These are phyloP conservation scores for Metarhizium sp. DNA, from an alignment of 2,329 filamentous ascomycete genomes.

Conservation along the genomic window DNA sequence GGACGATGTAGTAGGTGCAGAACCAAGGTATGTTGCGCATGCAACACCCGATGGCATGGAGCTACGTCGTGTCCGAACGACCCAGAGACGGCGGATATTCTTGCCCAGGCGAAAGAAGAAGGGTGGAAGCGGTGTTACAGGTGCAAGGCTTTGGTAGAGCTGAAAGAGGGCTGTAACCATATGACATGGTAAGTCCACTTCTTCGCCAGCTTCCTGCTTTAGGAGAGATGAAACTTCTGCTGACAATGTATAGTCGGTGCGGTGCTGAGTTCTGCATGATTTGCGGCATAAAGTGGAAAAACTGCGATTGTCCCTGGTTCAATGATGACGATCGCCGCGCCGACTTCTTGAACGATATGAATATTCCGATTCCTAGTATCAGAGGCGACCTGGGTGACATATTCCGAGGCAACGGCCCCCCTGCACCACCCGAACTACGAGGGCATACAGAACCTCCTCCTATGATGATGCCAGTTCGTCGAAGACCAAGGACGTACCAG, in stretches of 20 bases:
- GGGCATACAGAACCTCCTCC: slow-evolving; percentile 5
- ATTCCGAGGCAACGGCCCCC: slow-evolving; percentile 12
- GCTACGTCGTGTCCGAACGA: slow-evolving; percentile 62
- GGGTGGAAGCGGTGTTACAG: slow-evolving; percentile 70
- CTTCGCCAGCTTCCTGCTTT: not conserved
- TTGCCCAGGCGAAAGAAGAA: slow-evolving; percentile 54
- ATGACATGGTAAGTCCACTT: slow-evolving; percentile 62
- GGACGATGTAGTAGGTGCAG: slow-evolving; percentile 64
- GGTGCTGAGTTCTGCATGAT: slow-evolving; percentile 81
- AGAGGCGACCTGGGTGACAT: slow-evolving; percentile 14
- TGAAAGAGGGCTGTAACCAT: slow-evolving; percentile 78
- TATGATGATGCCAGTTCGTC: slow-evolving; percentile 14
- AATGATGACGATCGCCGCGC: slow-evolving; percentile 48
- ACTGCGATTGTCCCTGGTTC: slow-evolving; percentile 75
- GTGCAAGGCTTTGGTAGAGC: slow-evolving; percentile 66
- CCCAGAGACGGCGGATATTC: slow-evolving; percentile 52
- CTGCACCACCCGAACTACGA: slow-evolving; percentile 21
- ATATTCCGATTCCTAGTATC: slow-evolving; percentile 30
- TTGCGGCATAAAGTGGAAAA: slow-evolving; percentile 75
- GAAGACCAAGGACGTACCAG: slow-evolving; percentile 28
- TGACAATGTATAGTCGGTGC: slow-evolving; percentile 47
- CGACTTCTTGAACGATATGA: slow-evolving; percentile 46
- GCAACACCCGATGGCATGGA: slow-evolving; percentile 66
- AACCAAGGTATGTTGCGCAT: slow-evolving; percentile 64
- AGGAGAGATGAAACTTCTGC: not conserved